phyloP scores from a whole-genome alignment of 305 asterid species.

The Coffea humblotiana region DNA sequence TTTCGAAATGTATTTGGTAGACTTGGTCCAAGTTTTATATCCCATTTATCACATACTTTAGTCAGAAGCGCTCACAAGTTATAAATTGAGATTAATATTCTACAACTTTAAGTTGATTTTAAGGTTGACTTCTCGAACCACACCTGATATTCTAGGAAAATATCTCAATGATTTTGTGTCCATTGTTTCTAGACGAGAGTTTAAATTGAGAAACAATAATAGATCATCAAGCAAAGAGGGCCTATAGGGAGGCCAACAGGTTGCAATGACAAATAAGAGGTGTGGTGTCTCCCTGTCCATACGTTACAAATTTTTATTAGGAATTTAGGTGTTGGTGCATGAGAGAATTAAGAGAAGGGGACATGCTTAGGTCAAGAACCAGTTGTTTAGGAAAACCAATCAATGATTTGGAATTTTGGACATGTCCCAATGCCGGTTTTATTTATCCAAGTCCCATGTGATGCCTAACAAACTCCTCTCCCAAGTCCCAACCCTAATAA shows the following conservation, averaged over 20 bases:
- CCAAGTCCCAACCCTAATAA: neutral
- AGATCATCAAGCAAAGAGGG: constrained; percentile 4
- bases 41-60: neutral
- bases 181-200: constrained; percentile 13
- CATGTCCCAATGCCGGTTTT: constrained; percentile 9
- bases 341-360: neutral
- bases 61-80: neutral
- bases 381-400: constrained; percentile 13
- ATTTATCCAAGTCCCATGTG: constrained; percentile 16
- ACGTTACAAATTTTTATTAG: neutral
- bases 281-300: constrained; percentile 14
- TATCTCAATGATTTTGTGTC: neutral
- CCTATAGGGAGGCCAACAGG: neutral
- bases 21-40: neutral
- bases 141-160: neutral
- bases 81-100: neutral
- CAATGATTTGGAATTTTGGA: constrained; percentile 7
- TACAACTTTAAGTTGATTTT: neutral
- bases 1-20: neutral
- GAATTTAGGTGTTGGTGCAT: constrained; percentile 1
- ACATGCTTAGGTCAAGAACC: constrained; percentile 14
- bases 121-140: neutral
- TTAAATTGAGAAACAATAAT: constrained; percentile 1
- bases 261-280: constrained; percentile 3
- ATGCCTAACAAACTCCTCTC: neutral